Percentiles rank a stretch among this genome's conserved stretches.
phyloP scores from a whole-genome alignment of 2,329 filamentous ascomycete species.

The Diatrype stigma region DNA sequence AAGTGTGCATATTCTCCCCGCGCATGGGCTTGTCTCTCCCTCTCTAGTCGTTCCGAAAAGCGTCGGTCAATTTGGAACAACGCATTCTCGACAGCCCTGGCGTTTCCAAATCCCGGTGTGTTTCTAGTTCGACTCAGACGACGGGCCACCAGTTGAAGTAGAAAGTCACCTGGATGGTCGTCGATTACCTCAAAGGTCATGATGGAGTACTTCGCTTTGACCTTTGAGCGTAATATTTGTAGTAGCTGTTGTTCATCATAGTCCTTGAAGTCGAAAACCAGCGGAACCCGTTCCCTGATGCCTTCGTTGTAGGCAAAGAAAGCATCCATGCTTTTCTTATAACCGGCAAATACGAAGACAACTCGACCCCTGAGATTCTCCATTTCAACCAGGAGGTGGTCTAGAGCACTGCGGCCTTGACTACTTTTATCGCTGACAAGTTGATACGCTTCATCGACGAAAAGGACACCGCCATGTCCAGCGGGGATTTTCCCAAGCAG shows the following conservation, averaged over 20 bases:
- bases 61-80: conserved; percentile 50
- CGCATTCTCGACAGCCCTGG: conserved; percentile 62
- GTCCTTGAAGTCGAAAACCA: conserved; percentile 62
- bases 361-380: conserved; percentile 68
- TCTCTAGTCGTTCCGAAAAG: conserved; percentile 52
- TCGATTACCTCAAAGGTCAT: conserved; percentile 54
- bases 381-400: conserved; percentile 68
- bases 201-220: conserved; percentile 49
- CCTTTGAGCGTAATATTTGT: conserved; percentile 51
- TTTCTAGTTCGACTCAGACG: conserved; percentile 61
- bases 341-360: conserved; percentile 70
- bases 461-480: conserved; percentile 58
- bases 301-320: conserved; percentile 74
- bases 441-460: conserved; percentile 79
- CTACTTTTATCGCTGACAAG: conserved; percentile 54
- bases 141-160: conserved; percentile 57
- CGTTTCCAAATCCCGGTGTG: conserved; percentile 68
- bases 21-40: conserved; percentile 37
- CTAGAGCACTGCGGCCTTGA: conserved; percentile 60
- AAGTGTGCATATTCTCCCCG: not conserved
- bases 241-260: conserved; percentile 63
- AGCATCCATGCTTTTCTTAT: conserved; percentile 68
- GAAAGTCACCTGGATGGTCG: conserved; percentile 48
- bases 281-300: conserved; percentile 64
- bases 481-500: not conserved